phyloP scores from a whole-genome alignment of 768 basidiomycete species.

The Coprinopsis sp. region DNA sequence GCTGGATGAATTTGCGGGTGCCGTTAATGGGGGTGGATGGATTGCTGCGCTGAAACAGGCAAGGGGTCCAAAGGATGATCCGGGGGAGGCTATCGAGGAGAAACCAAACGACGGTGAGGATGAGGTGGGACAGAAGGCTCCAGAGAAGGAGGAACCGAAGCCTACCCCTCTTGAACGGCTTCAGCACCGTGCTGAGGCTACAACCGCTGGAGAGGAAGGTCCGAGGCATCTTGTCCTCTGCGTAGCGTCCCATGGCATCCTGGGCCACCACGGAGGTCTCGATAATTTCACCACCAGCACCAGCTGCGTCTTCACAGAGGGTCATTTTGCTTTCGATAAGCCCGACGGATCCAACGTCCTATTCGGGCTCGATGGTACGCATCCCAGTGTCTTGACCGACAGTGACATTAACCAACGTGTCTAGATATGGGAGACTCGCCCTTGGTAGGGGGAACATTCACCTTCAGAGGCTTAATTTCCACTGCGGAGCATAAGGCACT shows the following conservation, averaged over 20 bases:
- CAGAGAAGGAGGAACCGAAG: conserved; percentile 7
- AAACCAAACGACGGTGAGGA: conserved; percentile 14
- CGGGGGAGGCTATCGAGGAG: conserved; percentile 18
- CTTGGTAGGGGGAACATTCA: conserved; percentile 61
- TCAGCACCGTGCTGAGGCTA: conserved; percentile 14
- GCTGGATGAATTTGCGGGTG: conserved; percentile 41
- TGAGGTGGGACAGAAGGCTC: not conserved
- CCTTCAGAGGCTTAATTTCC: conserved; percentile 43
- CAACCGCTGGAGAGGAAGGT: conserved; percentile 21
- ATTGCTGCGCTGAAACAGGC: conserved; percentile 37
- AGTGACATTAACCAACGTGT: not conserved
- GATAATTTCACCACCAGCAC: conserved; percentile 32
- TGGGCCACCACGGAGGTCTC: conserved; percentile 37
- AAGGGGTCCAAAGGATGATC: conserved; percentile 19
- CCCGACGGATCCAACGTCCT: conserved; percentile 33
- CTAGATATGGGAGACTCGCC: conserved; percentile 10
- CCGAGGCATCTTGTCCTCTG: conserved; percentile 50
- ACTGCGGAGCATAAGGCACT: conserved; percentile 40
- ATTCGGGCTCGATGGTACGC: conserved; percentile 50
- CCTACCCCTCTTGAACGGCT: conserved; percentile 2
- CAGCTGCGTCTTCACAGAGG: conserved; percentile 42
- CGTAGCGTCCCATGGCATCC: conserved; percentile 36
- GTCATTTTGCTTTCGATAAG: conserved; percentile 35
- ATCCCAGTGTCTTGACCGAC: not conserved
- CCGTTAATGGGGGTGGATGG: conserved; percentile 41